Base-by-base conservation (phyloP, 1,284 basidiomycete species). In the Tilletia caries region DNA sequence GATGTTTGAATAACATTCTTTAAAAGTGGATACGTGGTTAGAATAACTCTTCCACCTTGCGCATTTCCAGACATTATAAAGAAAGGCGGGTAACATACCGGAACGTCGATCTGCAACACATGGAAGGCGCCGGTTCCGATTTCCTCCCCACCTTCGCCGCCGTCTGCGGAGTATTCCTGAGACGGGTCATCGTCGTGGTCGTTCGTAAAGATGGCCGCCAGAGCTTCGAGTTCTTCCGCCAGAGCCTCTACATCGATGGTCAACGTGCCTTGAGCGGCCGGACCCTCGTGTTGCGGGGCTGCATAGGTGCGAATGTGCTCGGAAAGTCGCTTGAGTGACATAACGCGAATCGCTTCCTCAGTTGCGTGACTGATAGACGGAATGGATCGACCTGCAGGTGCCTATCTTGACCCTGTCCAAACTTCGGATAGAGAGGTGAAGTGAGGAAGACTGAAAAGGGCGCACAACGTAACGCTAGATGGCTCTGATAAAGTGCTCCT, bases 151-250 rank as follows among this genome's bases (percentile, higher is more conserved):
- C 15, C 58, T 25, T 27, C 54, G 20, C 29, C 58, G 58, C 15
- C 58, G 54, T 29, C 58, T n/a, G n/a, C n/a, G n/a, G n/a, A n/a
- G 6, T 33, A 6, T 13, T 20, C 23, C 13, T 20, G 18, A 67
- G 75, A 67, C 23, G 79, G 48, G 15, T 75, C 68, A 5, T 81
- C 68, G 18, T 79, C 76, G 10, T 76, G 18, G 23, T 54, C 52
- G 13, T 23, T 54, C 13, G 52, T 54, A 29, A 54, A 82, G 69
- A 82, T 82, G 67, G 77, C 78, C 64, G 78, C 75, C 5, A 82
- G 64, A 15, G 81, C 80, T 67, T 73, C 66, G 15, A 80, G 74
- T 65, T 80, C 79, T 41, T 80, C 77, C 0, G 79, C 76, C 0
- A 80, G 75, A 33, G 58, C 58, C 32, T 62, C 58, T 3, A 62